Conservation (phyloP, 2,329 filamentous ascomycete genomes). For the Fusarium pseudocircinatum region DNA sequence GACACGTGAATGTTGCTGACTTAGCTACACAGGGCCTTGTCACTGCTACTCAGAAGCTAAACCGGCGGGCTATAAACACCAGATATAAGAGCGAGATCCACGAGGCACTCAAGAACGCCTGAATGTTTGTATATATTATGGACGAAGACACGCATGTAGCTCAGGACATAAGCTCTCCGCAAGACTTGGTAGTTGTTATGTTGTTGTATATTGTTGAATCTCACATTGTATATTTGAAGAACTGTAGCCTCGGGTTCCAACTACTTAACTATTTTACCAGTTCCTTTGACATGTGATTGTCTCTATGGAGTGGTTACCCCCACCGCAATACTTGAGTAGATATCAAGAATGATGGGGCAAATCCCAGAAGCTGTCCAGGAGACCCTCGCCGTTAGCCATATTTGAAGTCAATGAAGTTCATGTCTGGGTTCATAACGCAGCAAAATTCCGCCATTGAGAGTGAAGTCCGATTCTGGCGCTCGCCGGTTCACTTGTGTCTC, state of each 20-base stretch:
- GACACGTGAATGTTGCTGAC: fast-evolving
- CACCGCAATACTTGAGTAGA: too few species aligned
- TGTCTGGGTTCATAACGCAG: not conserved
- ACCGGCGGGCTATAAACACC: constrained; percentile 59
- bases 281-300: not conserved
- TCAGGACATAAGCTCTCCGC: not conserved
- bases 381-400: fast-evolving
- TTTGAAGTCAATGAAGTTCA: not conserved
- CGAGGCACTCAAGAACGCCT: not conserved
- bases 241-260: not conserved
- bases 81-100: constrained; percentile 60
- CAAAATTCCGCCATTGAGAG: not conserved
- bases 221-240: too few species aligned
- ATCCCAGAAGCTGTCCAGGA: fast-evolving
- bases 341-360: not conserved
- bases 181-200: not conserved
- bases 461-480: not conserved
- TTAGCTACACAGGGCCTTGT: constrained; percentile 58
- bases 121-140: too few species aligned
- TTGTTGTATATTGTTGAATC: not conserved
- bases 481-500: not conserved
- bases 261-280: not conserved
- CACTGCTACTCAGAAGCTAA: constrained; percentile 68
- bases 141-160: not conserved
- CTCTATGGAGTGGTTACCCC: too few species aligned